A percentile compares a stretch with the other conserved stretches of the same genome.
Evolutionary conservation across 2,329 filamentous ascomycete genomes (phyloP).

Genomic region (Aschersonia sp.): DNA sequence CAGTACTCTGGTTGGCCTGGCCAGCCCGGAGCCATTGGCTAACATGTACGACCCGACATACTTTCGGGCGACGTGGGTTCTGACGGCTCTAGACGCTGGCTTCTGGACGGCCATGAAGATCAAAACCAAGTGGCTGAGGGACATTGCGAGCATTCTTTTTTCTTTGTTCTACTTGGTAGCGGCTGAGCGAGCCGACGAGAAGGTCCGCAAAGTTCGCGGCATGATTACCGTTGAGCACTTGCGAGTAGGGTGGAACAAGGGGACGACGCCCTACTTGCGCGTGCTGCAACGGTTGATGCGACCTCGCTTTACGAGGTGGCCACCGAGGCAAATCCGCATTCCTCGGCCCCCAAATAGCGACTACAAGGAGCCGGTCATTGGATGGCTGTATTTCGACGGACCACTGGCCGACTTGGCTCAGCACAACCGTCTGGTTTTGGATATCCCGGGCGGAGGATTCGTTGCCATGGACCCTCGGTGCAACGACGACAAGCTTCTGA

Average conservation of each 20-base stretch:
- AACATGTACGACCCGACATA: conserved; percentile 89
- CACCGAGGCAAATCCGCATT: conserved; percentile 72
- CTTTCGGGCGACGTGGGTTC: conserved; percentile 93
- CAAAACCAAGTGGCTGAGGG: conserved; percentile 60
- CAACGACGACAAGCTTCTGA: conserved; percentile 85
- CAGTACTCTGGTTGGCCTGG: conserved; percentile 77
- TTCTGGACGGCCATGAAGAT: conserved; percentile 99
- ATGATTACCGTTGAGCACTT: conserved; percentile 84
- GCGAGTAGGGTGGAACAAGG: conserved; percentile 90
- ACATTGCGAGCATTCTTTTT: conserved; percentile 72
- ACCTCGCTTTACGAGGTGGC: conserved; percentile 67
- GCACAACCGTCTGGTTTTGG: conserved; percentile 67
- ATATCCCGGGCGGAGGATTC: conserved; percentile 88
- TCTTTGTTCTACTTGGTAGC: conserved; percentile 84
- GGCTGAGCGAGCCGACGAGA: conserved; percentile 90
- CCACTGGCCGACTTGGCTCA: conserved; percentile 62
- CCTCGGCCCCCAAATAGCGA: conserved; percentile 65
- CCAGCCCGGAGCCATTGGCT: conserved; percentile 83
- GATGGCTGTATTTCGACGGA: conserved; percentile 91
- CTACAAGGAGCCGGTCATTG: conserved; percentile 70
- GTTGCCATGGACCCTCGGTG: conserved; percentile 94
- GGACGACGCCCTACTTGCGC: conserved; percentile 71
- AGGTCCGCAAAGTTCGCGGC: conserved; percentile 79
- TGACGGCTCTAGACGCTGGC: conserved; percentile 86
- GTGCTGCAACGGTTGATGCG: conserved; percentile 60